Evolutionary conservation across 2,329 filamentous ascomycete genomes (phyloP), one percentile per base, ranked within the genome.

Genomic region (Neocucurbitaria cava): DNA sequence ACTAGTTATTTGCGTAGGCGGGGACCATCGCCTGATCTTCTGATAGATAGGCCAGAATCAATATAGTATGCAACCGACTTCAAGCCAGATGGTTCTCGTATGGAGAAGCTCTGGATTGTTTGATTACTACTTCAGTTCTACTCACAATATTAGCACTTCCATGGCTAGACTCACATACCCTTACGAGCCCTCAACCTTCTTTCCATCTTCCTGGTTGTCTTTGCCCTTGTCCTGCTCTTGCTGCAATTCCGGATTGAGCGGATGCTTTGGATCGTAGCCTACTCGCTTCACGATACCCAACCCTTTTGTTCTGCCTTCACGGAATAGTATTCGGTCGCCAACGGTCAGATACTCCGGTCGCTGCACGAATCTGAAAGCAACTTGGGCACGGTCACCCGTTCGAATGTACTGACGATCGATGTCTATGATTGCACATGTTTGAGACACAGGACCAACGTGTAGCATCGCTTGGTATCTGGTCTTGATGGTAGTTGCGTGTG

Each of bases 381-480:
- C 95, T 0, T 88, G 88, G 2, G 95, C 95, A n/a, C 94, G 84
- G 74, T 98, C 95, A 9, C 95, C 95, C 0, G 94, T 97, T 7
- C 95, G 87, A 62, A 99, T 97, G 68, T 93, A 95, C 23, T 90
- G 90, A n/a, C 94, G 88, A 73, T 99, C 95, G 62, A 99, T 95
- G 70, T 97, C 95, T 69, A 99, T 96, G 71, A 99, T 97, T 10
- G 92, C 88, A 71, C 95, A 99, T 0, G 95, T 99, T 78, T 99
- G 95, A 36, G 90, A 92, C 39, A 99, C 90, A 0, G 95, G 91
- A 0, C 95, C 95, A 4, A 99, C 93, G 68, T 99, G 95, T 20
- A 99, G 83, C 93, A 98, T 99, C 0, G 95, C 95, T 79, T 99
- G 95, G 64, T 99, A 99, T 68, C 92, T 94, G 0, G 88, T 92